phyloP scores from a whole-genome alignment of 1,139 yeast genomes.

The Suhomyces bokatorum region DNA sequence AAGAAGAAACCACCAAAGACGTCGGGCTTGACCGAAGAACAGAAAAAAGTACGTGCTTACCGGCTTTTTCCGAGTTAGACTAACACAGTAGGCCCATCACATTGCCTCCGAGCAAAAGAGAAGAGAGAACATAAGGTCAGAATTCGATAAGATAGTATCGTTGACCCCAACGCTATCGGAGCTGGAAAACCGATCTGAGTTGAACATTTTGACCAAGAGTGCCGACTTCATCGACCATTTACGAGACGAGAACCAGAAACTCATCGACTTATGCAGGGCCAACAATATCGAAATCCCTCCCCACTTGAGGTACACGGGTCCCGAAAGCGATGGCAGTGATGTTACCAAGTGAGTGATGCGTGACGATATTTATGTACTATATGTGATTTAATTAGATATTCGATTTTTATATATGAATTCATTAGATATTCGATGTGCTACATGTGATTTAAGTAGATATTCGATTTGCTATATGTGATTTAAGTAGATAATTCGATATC shows the following conservation, averaged over 20 bases:
- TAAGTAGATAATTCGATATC: too few relatives aligned
- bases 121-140: conserved; percentile 48
- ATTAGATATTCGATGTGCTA: too few relatives aligned
- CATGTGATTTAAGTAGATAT: too few relatives aligned
- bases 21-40: conserved; percentile 43
- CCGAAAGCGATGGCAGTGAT: conserved; percentile 25
- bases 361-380: neutral
- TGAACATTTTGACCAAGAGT: conserved; percentile 46
- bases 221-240: conserved; percentile 48
- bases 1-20: conserved; percentile 27
- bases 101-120: conserved; percentile 53
- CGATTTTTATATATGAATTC: too few relatives aligned
- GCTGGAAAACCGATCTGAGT: conserved; percentile 47
- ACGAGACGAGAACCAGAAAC: conserved; percentile 39
- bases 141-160: conserved; percentile 46
- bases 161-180: conserved; percentile 45
- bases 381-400: neutral
- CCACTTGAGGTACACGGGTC: conserved; percentile 42
- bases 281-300: conserved; percentile 43
- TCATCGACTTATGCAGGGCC: conserved; percentile 35
- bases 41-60: conserved; percentile 39
- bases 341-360: conserved; percentile 16
- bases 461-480: too few relatives aligned
- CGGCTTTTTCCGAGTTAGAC: neutral
- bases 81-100: conserved; percentile 42